These are phyloP conservation scores for Plectranthus barbatus DNA, from an alignment of 257 asterid species.

Conservation along the genomic window DNA sequence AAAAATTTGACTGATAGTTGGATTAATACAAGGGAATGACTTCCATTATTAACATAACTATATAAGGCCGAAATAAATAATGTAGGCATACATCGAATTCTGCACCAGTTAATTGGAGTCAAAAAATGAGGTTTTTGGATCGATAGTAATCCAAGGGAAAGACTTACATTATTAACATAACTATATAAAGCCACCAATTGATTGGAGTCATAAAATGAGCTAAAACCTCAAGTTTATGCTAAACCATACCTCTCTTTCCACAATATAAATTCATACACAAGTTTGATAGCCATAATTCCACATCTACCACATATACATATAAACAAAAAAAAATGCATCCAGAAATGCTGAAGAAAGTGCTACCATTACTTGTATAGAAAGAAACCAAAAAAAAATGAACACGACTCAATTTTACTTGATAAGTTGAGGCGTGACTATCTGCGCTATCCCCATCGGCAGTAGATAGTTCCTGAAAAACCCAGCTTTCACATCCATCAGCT, in stretches of 20 bases:
- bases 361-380: background rate
- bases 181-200: background rate
- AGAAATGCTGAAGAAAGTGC: background rate
- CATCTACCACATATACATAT: background rate
- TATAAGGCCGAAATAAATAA: background rate
- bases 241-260: background rate
- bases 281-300: background rate
- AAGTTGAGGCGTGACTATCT: slow-evolving; percentile 66
- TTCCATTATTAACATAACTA: background rate
- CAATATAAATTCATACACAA: background rate
- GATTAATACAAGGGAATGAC: background rate
- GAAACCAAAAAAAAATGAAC: background rate
- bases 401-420: slow-evolving; percentile 44
- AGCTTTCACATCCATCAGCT: slow-evolving; percentile 79
- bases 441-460: slow-evolving; percentile 70
- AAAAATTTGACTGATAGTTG: background rate
- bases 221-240: background rate
- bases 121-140: too few species aligned
- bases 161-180: background rate
- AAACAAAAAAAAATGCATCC: background rate
- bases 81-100: background rate
- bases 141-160: background rate
- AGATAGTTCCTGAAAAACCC: slow-evolving; percentile 78
- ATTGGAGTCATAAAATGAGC: background rate
- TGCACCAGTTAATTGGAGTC: too few species aligned